Conservation (phyloP, 257 asterid species). For the Echites panduratus region DNA sequence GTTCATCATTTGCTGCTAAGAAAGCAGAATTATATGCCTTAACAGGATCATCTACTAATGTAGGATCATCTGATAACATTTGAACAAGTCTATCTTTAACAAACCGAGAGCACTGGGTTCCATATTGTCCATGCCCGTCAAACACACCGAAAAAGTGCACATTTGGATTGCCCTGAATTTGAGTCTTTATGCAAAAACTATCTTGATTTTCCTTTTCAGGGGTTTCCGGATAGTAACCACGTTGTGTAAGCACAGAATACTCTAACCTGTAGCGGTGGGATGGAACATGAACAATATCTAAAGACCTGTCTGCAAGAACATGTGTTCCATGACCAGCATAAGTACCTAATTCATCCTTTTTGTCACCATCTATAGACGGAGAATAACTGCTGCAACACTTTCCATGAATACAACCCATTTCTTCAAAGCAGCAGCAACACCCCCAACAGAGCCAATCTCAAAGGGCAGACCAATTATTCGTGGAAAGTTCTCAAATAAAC, state of each 20-base stretch:
- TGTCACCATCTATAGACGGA: constrained; percentile 51
- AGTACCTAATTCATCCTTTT: constrained; percentile 38
- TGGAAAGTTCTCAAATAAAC: constrained; percentile 36
- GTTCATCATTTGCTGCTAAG: constrained; percentile 66
- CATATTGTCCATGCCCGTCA: constrained; percentile 86
- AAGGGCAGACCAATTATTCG: constrained; percentile 40
- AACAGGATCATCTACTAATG: constrained; percentile 75
- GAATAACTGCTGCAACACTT: constrained; percentile 67
- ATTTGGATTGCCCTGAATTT: constrained; percentile 68
- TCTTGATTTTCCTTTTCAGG: constrained; percentile 92
- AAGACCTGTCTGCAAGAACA: constrained; percentile 32
- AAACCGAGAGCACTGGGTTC: constrained; percentile 72
- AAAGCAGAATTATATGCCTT: constrained; percentile 72
- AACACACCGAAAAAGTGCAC: constrained; percentile 95
- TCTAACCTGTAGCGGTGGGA: constrained; percentile 60
- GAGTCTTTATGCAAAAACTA: constrained; percentile 59
- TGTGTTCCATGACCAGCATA: constrained; percentile 37
- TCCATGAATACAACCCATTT: constrained; percentile 87
- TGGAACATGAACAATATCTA: constrained; percentile 72
- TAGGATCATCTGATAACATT: constrained; percentile 41
- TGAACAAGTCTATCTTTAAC: constrained; percentile 78
- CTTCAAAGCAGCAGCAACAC: constrained; percentile 21
- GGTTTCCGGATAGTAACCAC: constrained; percentile 81
- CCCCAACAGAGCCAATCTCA: constrained; percentile 19
- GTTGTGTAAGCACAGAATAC: constrained; percentile 62